Conservation (phyloP, 2,329 filamentous ascomycete species). For the Aspergillus pseudoterreus region DNA sequence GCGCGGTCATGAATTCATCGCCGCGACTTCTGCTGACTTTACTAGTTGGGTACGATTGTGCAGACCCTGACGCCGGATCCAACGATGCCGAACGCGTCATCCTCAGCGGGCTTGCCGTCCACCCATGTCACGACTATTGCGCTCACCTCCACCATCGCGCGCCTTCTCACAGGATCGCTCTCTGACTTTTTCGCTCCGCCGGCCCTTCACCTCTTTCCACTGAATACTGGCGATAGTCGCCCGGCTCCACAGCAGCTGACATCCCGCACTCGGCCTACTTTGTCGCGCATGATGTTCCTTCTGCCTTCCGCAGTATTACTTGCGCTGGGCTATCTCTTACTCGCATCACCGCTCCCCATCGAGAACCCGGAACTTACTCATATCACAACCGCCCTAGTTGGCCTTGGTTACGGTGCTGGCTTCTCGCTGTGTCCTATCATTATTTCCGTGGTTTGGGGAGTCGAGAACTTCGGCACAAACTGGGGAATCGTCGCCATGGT, state of each 20-base stretch:
- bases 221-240: constrained; percentile 41
- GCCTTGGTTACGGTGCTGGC: constrained; percentile 86
- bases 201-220: constrained; percentile 57
- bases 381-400: constrained; percentile 77
- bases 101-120: constrained; percentile 59
- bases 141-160: constrained; percentile 82
- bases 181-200: constrained; percentile 79
- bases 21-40: neutral
- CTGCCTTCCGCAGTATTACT: constrained; percentile 70
- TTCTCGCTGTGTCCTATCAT: constrained; percentile 90
- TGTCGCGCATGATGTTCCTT: constrained; percentile 79
- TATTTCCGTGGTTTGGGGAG: constrained; percentile 95
- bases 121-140: constrained; percentile 94
- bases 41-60: constrained; percentile 77
- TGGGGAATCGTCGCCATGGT: constrained; percentile 94
- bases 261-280: constrained; percentile 42
- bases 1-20: neutral
- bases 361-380: constrained; percentile 79
- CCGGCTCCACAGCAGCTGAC: constrained; percentile 29
- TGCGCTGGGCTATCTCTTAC: constrained; percentile 69
- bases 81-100: constrained; percentile 45
- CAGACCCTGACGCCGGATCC: constrained; percentile 71
- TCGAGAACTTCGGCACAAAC: constrained; percentile 97
- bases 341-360: constrained; percentile 75
- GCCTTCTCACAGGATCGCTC: constrained; percentile 82